Conservation (phyloP, 352 stramenopile genomes). For the Globisporangium abappressorium region DNA sequence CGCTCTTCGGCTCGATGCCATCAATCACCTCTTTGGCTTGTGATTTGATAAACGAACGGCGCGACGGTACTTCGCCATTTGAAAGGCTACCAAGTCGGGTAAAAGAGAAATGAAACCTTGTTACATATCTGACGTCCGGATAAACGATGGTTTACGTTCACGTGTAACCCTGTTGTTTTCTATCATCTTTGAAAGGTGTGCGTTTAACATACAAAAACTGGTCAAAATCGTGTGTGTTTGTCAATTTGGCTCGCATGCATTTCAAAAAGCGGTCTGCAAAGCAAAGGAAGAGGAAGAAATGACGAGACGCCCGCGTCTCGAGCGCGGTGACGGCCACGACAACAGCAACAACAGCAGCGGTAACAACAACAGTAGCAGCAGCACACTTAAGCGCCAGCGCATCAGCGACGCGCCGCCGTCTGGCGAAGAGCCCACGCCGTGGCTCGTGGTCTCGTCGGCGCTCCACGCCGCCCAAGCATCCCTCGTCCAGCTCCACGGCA, state of each 20-base stretch:
- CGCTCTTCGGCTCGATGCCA: no score
- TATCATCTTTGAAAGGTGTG: neutral
- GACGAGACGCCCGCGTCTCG: neutral
- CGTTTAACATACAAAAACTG: neutral
- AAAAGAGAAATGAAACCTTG: no score
- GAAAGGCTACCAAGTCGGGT: no score
- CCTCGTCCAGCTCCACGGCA: neutral
- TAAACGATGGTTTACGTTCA: neutral
- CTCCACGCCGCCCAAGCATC: neutral
- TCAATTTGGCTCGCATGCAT: neutral
- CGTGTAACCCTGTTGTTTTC: neutral
- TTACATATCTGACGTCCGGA: neutral
- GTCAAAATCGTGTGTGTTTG: neutral
- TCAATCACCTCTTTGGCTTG: no score
- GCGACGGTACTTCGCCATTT: no score
- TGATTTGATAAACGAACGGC: no score
- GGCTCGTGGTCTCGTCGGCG: constrained; percentile 10
- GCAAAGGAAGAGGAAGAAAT: neutral
- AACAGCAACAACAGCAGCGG: neutral
- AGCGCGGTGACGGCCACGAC: neutral
- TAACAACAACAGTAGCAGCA: neutral
- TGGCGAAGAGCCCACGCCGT: constrained; percentile 5
- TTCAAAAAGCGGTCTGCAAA: neutral
- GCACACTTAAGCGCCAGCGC: neutral
- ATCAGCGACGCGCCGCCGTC: neutral